These are phyloP conservation scores for Pseudocercospora crystallina DNA, from an alignment of 2,329 filamentous ascomycete species.

Conservation along the genomic window DNA sequence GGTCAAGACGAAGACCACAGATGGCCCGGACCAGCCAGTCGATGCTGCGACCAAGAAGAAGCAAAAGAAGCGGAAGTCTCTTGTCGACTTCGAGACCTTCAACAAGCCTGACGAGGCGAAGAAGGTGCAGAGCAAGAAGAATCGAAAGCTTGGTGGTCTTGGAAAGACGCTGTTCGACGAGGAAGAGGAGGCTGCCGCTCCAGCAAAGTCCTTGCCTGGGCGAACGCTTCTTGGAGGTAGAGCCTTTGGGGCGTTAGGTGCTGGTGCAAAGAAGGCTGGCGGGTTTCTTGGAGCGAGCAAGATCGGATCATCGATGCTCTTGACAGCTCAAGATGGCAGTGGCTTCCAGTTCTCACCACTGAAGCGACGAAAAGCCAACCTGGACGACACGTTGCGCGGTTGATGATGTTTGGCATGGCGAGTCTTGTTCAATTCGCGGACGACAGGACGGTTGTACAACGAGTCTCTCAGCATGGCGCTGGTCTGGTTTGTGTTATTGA, in stretches of 20 bases:
- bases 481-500: too few species aligned
- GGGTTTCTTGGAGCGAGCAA: conserved; percentile 26
- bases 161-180: conserved; percentile 42
- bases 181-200: conserved; percentile 35
- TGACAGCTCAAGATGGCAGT: conserved; percentile 36
- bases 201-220: conserved; percentile 27
- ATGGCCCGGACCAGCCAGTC: conserved; percentile 37
- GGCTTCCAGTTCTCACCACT: conserved; percentile 40
- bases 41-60: conserved; percentile 41
- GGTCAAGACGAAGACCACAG: conserved; percentile 40
- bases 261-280: conserved; percentile 29
- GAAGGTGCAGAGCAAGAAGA: conserved; percentile 36
- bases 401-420: conserved; percentile 1
- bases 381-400: conserved; percentile 36
- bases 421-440: conserved; percentile 6
- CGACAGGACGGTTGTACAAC: conserved; percentile 9
- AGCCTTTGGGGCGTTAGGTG: conserved; percentile 34
- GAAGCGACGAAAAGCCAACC: conserved; percentile 33
- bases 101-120: conserved; percentile 31
- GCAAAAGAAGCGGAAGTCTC: conserved; percentile 44
- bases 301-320: conserved; percentile 28
- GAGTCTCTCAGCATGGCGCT: background rate
- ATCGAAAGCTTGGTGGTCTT: conserved; percentile 38
- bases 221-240: conserved; percentile 32
- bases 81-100: conserved; percentile 46